Evolutionary conservation across 1,284 basidiomycete genomes (phyloP).

Genomic region (Pseudozyma thailandica): DNA sequence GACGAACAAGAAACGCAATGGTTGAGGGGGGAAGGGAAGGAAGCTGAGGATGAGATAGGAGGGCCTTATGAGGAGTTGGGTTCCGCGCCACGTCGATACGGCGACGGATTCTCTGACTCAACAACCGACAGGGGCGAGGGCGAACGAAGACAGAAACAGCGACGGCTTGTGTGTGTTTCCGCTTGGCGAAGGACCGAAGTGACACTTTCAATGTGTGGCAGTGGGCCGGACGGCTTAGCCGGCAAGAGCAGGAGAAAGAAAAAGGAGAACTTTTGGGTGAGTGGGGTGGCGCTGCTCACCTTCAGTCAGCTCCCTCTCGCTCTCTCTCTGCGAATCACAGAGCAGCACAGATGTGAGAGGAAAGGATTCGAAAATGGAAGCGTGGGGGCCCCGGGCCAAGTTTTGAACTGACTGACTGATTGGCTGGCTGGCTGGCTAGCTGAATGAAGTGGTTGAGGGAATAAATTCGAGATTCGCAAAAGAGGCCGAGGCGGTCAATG

Average conservation of each 20-base stretch:
- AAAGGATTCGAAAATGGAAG: background rate
- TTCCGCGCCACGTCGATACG: slow-evolving; percentile 19
- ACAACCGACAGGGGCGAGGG: background rate
- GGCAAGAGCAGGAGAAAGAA: background rate
- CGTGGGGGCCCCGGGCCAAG: slow-evolving; percentile 9
- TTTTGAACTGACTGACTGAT: too few relatives aligned
- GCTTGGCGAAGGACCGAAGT: background rate
- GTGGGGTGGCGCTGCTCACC: slow-evolving; percentile 2
- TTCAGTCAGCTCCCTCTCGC: slow-evolving; percentile 20
- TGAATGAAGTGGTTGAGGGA: too few relatives aligned
- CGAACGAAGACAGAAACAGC: background rate
- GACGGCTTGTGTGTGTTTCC: background rate
- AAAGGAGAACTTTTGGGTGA: background rate
- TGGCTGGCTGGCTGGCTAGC: too few relatives aligned
- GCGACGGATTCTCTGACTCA: slow-evolving; percentile 7
- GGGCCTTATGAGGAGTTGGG: slow-evolving; percentile 24
- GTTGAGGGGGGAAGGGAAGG: background rate
- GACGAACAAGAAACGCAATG: slow-evolving; percentile 4
- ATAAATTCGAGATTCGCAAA: background rate
- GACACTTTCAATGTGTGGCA: slow-evolving; percentile 8
- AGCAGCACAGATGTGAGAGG: background rate
- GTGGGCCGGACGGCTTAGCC: slow-evolving; percentile 15
- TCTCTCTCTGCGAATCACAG: background rate
- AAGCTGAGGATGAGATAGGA: background rate
- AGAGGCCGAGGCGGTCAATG: slow-evolving; percentile 4